phyloP scores from a whole-genome alignment of 1,139 yeast species.

The Hansenula lynferdii region DNA sequence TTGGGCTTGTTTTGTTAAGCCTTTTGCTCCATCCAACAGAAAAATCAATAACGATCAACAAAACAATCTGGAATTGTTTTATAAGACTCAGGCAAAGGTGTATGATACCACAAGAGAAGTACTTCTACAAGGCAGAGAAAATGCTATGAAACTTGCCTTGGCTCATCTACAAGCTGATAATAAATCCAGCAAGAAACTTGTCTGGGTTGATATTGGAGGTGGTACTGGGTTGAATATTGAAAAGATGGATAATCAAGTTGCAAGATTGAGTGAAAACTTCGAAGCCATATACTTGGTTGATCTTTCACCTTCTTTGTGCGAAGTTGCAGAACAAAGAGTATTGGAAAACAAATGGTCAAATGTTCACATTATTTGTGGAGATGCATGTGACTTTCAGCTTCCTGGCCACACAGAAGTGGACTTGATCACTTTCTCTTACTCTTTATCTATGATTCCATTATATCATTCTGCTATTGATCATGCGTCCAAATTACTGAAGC shows the following conservation, averaged over 20 bases:
- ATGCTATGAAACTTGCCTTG: conserved; percentile 54
- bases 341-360: conserved; percentile 51
- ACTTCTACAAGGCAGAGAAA: conserved; percentile 66
- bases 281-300: conserved; percentile 69
- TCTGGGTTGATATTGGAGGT: conserved; percentile 86
- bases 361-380: conserved; percentile 67
- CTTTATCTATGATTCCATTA: conserved; percentile 81
- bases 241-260: conserved; percentile 55
- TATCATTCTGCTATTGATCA: conserved; percentile 79
- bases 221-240: conserved; percentile 85
- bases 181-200: conserved; percentile 39
- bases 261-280: conserved; percentile 43
- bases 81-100: conserved; percentile 69
- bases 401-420: conserved; percentile 49
- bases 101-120: conserved; percentile 66
- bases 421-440: conserved; percentile 71
- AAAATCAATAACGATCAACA: conserved; percentile 48
- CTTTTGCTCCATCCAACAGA: conserved; percentile 43
- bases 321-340: conserved; percentile 61
- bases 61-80: conserved; percentile 64
- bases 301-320: conserved; percentile 71
- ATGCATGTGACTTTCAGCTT: conserved; percentile 63
- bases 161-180: conserved; percentile 38
- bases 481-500: conserved; percentile 47
- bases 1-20: conserved; percentile 64